These are phyloP conservation scores for Aureobasidium sp. DNA, from an alignment of 2,329 filamentous ascomycete genomes.

Conservation along the genomic window DNA sequence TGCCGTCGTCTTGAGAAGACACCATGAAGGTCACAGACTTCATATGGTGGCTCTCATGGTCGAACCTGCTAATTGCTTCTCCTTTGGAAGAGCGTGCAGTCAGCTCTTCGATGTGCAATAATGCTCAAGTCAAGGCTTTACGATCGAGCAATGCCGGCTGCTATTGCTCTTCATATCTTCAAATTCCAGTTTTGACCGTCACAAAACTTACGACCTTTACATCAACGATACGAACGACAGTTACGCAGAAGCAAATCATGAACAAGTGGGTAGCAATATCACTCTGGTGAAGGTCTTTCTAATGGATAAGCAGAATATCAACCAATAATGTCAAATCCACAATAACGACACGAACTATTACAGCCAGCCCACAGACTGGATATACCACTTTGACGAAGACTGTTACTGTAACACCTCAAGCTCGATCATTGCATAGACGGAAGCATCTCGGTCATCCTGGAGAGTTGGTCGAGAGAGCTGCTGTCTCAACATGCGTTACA, in stretches of 20 bases:
- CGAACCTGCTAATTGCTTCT: background rate
- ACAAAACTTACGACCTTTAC: background rate
- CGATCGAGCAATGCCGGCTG: background rate
- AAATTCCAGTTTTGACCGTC: background rate
- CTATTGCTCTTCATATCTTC: background rate
- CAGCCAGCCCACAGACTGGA: background rate
- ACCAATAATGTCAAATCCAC: slow-evolving; percentile 4
- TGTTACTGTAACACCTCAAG: background rate
- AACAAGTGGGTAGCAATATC: background rate
- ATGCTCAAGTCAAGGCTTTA: background rate
- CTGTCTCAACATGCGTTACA: background rate
- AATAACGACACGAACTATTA: background rate
- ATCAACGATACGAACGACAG: background rate
- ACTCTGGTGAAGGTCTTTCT: background rate
- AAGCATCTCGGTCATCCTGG: background rate
- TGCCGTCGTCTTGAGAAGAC: background rate
- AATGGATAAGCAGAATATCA: background rate
- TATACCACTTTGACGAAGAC: background rate
- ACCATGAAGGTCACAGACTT: background rate
- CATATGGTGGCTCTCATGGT: slow-evolving; percentile 6
- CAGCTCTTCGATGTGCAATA: background rate
- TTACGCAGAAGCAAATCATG: background rate
- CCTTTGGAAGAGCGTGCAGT: slow-evolving; percentile 2
- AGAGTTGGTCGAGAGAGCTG: background rate
- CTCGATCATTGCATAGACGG: background rate